Evolutionary conservation across 305 asterid species (phyloP), one percentile per base, ranked within the genome.

Genomic region (Euphrasia arctica): DNA sequence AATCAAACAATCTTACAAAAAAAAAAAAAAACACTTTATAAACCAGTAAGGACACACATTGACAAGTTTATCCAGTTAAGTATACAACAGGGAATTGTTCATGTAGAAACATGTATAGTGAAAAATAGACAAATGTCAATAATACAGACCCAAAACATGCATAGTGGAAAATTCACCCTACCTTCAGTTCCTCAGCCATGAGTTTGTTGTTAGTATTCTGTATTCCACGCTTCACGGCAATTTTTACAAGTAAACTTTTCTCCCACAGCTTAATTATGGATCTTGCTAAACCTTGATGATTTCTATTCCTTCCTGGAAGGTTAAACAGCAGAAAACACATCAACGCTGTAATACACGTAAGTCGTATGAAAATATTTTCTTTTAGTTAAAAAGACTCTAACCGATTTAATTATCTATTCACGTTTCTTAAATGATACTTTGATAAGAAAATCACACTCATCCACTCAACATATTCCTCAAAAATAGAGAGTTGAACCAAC

Each of bases 151-250:
- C 64, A 34, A 5, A 4, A 5, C 5, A 1, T 34, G 41, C 41
- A 34, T 18, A 18, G 22, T 18, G 41, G 68, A 25, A 12, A 39
- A 18, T 12, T 60, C 48, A 58, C 57, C 67, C 66, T 78, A 93
- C 99, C 97, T 93, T 93, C 75, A 93, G 73, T 75, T 93, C 99
- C 61, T 93, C 99, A n/a, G 99, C 81, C 99, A 93, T 93, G 68
- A 93, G 74, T 80, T 93, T 79, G 78, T 93, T 93, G 78, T 93
- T 93, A 48, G 99, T 93, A 78, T 93, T 93, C 82, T 90, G 99
- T 71, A 90, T 88, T 74, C 99, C 99, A 78, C 97, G 99, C 78
- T 93, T 93, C 70, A 93, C 99, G 68, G 99, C 99, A 79, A 93
- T 88, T 84, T 93, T 93, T 50, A 85, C 99, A 58, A 93, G 82